A percentile compares a stretch with the other conserved stretches of the same genome.
These are phyloP conservation scores for Dactylonectria estremocensis DNA, from an alignment of 2,329 filamentous ascomycete genomes.

Conservation along the genomic window DNA sequence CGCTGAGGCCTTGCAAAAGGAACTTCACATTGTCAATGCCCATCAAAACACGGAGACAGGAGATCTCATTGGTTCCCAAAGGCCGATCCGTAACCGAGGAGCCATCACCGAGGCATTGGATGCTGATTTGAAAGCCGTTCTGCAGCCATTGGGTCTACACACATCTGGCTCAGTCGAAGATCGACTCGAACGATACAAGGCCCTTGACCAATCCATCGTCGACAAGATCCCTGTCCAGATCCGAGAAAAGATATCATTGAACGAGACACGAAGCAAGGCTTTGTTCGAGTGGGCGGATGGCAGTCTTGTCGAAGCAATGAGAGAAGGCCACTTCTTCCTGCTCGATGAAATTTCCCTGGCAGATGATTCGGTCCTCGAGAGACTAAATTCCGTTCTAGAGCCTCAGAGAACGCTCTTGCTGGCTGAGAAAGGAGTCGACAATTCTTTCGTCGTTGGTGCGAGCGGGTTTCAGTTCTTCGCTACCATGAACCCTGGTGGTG, in stretches of 20 bases:
- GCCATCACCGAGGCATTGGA: constrained; percentile 77
- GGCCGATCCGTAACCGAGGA: constrained; percentile 89
- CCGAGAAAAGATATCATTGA: constrained; percentile 61
- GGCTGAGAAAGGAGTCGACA: constrained; percentile 91
- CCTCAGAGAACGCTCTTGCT: constrained; percentile 87
- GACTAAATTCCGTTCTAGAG: constrained; percentile 96
- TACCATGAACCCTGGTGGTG: constrained; percentile 99
- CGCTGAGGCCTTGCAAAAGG: constrained; percentile 82
- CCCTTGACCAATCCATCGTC: constrained; percentile 62
- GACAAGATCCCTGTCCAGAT: constrained; percentile 66
- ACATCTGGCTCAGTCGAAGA: constrained; percentile 64
- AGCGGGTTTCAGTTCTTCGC: constrained; percentile 95
- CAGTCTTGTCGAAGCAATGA: constrained; percentile 94
- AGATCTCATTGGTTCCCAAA: constrained; percentile 95
- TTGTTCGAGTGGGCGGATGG: constrained; percentile 98
- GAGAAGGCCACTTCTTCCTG: constrained; percentile 88
- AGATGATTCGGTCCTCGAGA: constrained; percentile 96
- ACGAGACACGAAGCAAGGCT: constrained; percentile 79
- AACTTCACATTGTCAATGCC: constrained; percentile 92
- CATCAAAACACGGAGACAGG: constrained; percentile 99
- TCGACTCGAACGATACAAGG: constrained; percentile 71
- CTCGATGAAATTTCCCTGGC: constrained; percentile 98
- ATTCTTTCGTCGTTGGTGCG: constrained; percentile 83
- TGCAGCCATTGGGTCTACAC: constrained; percentile 60
- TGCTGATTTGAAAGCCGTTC: constrained; percentile 69